These are phyloP conservation scores for Neofusicoccum umdonicola DNA, from an alignment of 2,329 filamentous ascomycete genomes.

Conservation along the genomic window DNA sequence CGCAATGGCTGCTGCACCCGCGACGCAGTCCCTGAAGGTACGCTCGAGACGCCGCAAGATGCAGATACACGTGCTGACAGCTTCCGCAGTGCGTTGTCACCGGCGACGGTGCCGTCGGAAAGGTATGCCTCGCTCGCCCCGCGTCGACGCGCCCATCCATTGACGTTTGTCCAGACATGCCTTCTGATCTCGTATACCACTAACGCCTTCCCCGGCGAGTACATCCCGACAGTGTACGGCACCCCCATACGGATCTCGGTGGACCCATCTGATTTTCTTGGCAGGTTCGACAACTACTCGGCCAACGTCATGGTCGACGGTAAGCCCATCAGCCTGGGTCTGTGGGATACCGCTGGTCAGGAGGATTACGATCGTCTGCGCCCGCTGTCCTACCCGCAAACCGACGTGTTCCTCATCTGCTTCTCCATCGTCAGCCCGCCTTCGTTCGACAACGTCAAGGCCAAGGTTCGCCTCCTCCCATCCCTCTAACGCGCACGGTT, in stretches of 20 bases:
- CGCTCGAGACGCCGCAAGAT: neutral
- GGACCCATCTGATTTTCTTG: slow-evolving; percentile 18
- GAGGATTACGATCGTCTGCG: slow-evolving; percentile 96
- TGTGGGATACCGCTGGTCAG: slow-evolving; percentile 98
- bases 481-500: slow-evolving; percentile 15
- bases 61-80: slow-evolving; percentile 21
- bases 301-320: slow-evolving; percentile 99
- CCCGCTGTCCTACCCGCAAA: slow-evolving; percentile 95
- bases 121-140: slow-evolving; percentile 60
- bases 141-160: slow-evolving; percentile 23
- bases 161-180: slow-evolving; percentile 71
- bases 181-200: slow-evolving; percentile 99
- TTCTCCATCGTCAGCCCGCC: slow-evolving; percentile 98
- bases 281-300: slow-evolving; percentile 96
- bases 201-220: slow-evolving; percentile 99
- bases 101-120: slow-evolving; percentile 98
- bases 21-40: slow-evolving; percentile 91
- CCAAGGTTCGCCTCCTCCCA: slow-evolving; percentile 69
- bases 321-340: slow-evolving; percentile 91
- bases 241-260: neutral
- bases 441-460: slow-evolving; percentile 98
- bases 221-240: slow-evolving; percentile 92
- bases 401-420: slow-evolving; percentile 96
- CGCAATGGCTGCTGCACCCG: slow-evolving; percentile 72
- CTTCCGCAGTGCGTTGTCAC: slow-evolving; percentile 86